These are phyloP conservation scores for Carnegiea gigantea DNA, from an alignment of 179 eudicot species.

Conservation along the genomic window DNA sequence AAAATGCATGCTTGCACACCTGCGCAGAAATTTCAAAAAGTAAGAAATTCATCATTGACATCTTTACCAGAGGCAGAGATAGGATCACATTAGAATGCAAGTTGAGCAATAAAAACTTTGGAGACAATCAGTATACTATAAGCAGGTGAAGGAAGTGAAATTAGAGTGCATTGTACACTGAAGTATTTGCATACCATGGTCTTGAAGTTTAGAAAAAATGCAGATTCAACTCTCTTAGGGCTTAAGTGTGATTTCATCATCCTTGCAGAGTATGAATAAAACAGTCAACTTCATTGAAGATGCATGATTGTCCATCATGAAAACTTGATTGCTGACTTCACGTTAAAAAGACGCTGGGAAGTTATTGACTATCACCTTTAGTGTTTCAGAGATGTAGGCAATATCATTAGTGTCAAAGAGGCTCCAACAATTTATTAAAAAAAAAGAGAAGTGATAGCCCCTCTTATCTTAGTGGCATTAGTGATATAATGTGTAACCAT, in stretches of 20 bases:
- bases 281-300: conserved; percentile 26
- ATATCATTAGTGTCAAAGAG: neutral
- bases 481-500: neutral
- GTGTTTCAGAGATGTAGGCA: neutral
- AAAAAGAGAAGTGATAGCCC: neutral
- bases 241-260: neutral
- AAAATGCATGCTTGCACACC: conserved; percentile 97
- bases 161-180: neutral
- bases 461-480: neutral
- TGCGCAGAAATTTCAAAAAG: conserved; percentile 30
- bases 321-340: conserved; percentile 16
- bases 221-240: neutral
- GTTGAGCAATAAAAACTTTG: neutral
- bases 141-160: neutral
- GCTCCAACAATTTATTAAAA: neutral
- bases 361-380: neutral
- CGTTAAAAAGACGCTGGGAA: neutral
- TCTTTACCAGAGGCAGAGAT: neutral
- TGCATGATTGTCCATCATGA: conserved; percentile 24
- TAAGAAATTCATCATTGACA: neutral
- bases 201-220: neutral
- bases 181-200: neutral
- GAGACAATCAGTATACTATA: neutral
- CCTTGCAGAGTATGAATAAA: neutral
- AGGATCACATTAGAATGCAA: neutral